A percentile compares a stretch with the other conserved stretches of the same genome.
phyloP scores from a whole-genome alignment of 2,329 filamentous ascomycete genomes.

The Fusarium xyrophilum region DNA sequence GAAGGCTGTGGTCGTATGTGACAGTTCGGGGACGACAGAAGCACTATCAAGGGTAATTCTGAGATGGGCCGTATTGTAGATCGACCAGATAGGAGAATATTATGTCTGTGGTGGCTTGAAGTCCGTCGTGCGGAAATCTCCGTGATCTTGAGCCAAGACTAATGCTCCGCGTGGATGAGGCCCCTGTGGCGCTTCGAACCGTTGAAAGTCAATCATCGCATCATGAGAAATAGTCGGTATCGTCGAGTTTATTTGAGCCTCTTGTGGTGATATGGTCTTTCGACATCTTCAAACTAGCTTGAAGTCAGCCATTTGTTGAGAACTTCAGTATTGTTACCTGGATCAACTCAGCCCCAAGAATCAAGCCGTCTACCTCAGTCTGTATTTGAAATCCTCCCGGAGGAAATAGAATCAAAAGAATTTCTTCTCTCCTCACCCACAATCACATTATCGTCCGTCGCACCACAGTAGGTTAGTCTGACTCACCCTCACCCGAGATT shows the following conservation, averaged over 20 bases:
- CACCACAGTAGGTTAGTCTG: neutral
- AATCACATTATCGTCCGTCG: neutral
- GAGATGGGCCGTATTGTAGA: fast-evolving
- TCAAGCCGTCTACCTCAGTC: too few species aligned
- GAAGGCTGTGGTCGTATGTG: conserved; percentile 25
- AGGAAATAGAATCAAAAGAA: neutral
- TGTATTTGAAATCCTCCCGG: neutral
- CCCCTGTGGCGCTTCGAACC: conserved; percentile 7
- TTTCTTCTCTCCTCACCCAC: neutral
- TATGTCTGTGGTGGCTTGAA: neutral
- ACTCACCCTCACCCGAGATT: neutral
- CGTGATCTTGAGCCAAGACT: neutral
- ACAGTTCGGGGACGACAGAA: neutral
- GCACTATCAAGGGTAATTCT: neutral
- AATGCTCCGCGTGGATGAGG: neutral
- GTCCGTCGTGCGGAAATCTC: neutral
- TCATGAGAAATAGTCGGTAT: neutral
- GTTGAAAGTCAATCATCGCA: neutral
- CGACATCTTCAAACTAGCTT: fast-evolving
- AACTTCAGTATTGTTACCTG: too few species aligned
- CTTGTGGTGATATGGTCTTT: fast-evolving
- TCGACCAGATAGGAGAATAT: neutral
- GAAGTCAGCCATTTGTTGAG: fast-evolving
- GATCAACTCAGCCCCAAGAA: neutral
- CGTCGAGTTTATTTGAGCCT: neutral